phyloP scores from a whole-genome alignment of 257 asterid species.

The Fraxinus anomala region DNA sequence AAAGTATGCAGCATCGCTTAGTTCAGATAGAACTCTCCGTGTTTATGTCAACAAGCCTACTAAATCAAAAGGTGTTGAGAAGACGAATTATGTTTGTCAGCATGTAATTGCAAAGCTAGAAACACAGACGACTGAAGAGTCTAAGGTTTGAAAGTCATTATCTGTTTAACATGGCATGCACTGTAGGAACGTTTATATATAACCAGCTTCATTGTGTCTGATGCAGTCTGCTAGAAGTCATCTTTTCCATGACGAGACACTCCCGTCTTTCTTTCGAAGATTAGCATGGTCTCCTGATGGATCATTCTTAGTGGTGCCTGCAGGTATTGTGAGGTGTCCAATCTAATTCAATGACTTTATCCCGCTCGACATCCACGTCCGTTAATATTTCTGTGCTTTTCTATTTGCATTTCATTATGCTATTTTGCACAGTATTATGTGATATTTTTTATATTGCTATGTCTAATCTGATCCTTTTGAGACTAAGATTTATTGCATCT shows the following conservation, averaged over 20 bases:
- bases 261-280: conserved; percentile 95
- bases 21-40: conserved; percentile 96
- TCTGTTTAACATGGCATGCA: conserved; percentile 19
- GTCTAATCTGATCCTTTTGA: neutral
- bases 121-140: conserved; percentile 57
- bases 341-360: conserved; percentile 17
- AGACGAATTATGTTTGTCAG: conserved; percentile 74
- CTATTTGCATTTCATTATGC: neutral
- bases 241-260: conserved; percentile 94
- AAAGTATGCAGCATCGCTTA: conserved; percentile 83
- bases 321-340: conserved; percentile 59
- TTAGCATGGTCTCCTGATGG: conserved; percentile 99
- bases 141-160: conserved; percentile 61
- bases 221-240: conserved; percentile 76
- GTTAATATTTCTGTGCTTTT: neutral
- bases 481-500: neutral
- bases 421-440: neutral
- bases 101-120: conserved; percentile 80
- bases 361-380: neutral
- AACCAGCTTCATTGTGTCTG: conserved; percentile 28
- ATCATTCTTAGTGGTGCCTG: conserved; percentile 87
- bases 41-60: conserved; percentile 74
- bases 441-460: conserved; percentile 8
- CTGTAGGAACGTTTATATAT: conserved; percentile 4
- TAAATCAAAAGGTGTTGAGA: conserved; percentile 78